Conservation (phyloP, 1,139 yeast genomes). For the Lodderomyces jiufengensis region DNA sequence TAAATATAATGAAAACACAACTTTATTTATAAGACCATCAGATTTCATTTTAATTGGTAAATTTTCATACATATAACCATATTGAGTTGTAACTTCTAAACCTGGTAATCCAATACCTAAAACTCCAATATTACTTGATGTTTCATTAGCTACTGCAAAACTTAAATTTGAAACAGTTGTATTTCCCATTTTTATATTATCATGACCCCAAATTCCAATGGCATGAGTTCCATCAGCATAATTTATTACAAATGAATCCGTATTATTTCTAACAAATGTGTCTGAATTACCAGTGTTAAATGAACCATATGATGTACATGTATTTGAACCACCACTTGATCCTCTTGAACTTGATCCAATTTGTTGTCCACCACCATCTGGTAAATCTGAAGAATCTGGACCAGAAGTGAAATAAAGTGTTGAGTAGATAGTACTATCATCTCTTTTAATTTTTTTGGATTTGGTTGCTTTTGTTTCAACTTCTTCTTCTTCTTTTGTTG, state of each 20-base stretch:
- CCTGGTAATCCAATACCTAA: conserved; percentile 56
- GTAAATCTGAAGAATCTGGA: conserved; percentile 5
- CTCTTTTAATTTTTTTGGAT: neutral
- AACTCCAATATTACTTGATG: conserved; percentile 44
- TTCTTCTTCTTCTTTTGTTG: conserved; percentile 4
- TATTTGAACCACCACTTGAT: conserved; percentile 22
- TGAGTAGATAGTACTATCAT: conserved; percentile 1
- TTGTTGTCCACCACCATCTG: conserved; percentile 2
- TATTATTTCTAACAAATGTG: conserved; percentile 28
- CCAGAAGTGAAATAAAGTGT: conserved; percentile 7
- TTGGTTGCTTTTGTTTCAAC: neutral
- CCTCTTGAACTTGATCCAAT: conserved; percentile 7
- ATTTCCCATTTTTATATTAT: conserved; percentile 37
- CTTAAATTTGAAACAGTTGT: conserved; percentile 42
- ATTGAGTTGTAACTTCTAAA: conserved; percentile 37
- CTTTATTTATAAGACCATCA: conserved; percentile 48
- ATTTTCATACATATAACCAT: conserved; percentile 25
- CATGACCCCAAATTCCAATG: conserved; percentile 56
- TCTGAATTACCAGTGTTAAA: conserved; percentile 33
- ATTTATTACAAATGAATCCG: conserved; percentile 41
- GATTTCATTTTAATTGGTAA: conserved; percentile 28
- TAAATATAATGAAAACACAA: conserved; percentile 53
- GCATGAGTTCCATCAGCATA: conserved; percentile 68
- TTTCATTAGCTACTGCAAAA: conserved; percentile 47
- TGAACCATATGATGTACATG: conserved; percentile 40